Evolutionary conservation across 306 rosid genomes (phyloP).

Genomic region (Cicer cuneatum): DNA sequence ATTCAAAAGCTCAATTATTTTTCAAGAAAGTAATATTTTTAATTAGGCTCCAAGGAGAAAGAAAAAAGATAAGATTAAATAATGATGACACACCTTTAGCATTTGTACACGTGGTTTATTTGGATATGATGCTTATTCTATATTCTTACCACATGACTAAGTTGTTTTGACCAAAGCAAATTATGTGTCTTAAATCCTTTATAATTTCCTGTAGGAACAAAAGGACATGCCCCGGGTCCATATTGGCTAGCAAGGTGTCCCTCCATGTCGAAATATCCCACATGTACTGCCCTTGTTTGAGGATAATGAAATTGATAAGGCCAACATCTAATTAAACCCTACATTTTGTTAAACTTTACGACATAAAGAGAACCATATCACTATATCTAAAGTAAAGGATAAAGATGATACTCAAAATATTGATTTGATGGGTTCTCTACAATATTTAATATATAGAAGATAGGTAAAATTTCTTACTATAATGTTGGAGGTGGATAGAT

Average conservation of each 20-base stretch:
- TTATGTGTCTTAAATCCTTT: constrained; percentile 6
- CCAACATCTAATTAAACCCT: background rate
- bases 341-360: constrained; percentile 2
- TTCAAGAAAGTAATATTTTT: background rate
- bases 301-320: constrained; percentile 28
- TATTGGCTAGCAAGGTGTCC: background rate
- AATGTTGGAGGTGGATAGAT: no score
- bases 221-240: background rate
- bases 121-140: constrained; percentile 29
- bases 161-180: constrained; percentile 30
- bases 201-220: constrained; percentile 10
- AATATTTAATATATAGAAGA: no score
- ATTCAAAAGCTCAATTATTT: constrained; percentile 40
- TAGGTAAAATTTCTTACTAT: no score
- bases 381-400: constrained; percentile 16
- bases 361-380: background rate
- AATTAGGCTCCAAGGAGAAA: background rate
- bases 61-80: constrained; percentile 45
- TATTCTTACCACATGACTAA: background rate
- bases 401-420: background rate
- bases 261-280: constrained; percentile 11
- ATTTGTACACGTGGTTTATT: constrained; percentile 35
- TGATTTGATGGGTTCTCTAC: no score
- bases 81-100: constrained; percentile 27
- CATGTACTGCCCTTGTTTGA: constrained; percentile 3